Evolutionary conservation across 495 filamentous ascomycete species (phyloP).

Genomic region (Neurospora hispaniola): DNA sequence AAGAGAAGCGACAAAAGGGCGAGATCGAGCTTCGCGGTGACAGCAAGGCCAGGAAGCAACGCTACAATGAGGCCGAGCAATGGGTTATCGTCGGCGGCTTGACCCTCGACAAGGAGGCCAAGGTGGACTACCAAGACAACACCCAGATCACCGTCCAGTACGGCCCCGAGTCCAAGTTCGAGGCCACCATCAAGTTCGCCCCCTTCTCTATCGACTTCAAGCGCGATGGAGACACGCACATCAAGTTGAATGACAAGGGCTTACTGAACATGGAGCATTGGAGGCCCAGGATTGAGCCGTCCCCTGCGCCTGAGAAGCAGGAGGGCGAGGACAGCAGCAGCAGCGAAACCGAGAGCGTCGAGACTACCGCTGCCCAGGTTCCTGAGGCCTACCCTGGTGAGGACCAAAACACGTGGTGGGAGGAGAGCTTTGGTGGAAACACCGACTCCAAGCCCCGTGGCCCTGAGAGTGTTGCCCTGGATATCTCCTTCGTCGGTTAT

Average conservation of each 20-base stretch:
- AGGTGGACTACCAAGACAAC: constrained; percentile 44
- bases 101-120: constrained; percentile 54
- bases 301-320: constrained; percentile 39
- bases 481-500: constrained; percentile 86
- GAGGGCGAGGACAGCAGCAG: constrained; percentile 31
- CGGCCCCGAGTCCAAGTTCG: constrained; percentile 62
- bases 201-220: constrained; percentile 83
- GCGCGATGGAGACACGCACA: constrained; percentile 68
- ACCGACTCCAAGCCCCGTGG: constrained; percentile 85
- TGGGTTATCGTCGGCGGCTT: constrained; percentile 80
- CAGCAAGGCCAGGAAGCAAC: constrained; percentile 77
- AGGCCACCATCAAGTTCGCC: constrained; percentile 69
- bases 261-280: constrained; percentile 91
- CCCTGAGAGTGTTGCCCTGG: constrained; percentile 81
- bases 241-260: constrained; percentile 79
- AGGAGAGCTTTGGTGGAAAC: constrained; percentile 86
- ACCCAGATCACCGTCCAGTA: constrained; percentile 68
- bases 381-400: constrained; percentile 18
- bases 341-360: constrained; percentile 1
- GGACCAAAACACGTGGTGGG: constrained; percentile 93
- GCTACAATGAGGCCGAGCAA: constrained; percentile 83
- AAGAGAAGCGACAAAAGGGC: constrained; percentile 78
- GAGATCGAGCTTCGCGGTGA: constrained; percentile 78
- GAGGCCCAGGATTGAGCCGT: constrained; percentile 73
- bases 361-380: neutral